Conservation (phyloP, 768 basidiomycete species). For the Tephrocybe sp. region DNA sequence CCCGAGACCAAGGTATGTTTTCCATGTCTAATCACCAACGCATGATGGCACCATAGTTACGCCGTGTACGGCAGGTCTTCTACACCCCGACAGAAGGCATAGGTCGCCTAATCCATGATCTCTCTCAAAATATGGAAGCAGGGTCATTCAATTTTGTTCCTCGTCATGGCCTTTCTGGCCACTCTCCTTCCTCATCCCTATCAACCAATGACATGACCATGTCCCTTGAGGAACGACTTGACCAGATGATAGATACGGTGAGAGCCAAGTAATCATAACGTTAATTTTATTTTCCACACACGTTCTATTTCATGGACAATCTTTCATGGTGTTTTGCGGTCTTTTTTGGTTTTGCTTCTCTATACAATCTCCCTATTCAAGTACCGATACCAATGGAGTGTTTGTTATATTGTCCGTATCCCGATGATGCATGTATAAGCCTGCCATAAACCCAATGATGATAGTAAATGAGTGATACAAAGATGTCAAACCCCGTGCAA, state of each 20-base stretch:
- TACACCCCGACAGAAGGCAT: constrained; percentile 78
- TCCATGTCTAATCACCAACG: constrained; percentile 12
- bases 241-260: constrained; percentile 65
- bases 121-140: constrained; percentile 80
- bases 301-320: constrained; percentile 21
- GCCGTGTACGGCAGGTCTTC: constrained; percentile 53
- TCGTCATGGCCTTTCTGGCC: constrained; percentile 31
- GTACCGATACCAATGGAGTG: constrained; percentile 23
- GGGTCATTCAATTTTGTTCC: constrained; percentile 76
- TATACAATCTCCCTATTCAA: constrained; percentile 21
- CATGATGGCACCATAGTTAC: constrained; percentile 27
- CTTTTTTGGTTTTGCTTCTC: constrained; percentile 21
- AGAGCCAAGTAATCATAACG: constrained; percentile 23
- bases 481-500: constrained; percentile 42
- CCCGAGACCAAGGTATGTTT: constrained; percentile 82
- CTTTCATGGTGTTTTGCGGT: constrained; percentile 11
- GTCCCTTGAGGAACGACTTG: constrained; percentile 76
- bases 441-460: constrained; percentile 10
- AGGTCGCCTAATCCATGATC: constrained; percentile 78
- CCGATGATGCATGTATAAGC: constrained; percentile 12
- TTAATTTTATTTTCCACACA: constrained; percentile 19
- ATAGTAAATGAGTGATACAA: neutral
- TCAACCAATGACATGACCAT: constrained; percentile 63
- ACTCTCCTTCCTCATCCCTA: constrained; percentile 65
- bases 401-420: constrained; percentile 20